Conservation (phyloP, 768 basidiomycete genomes). For the Mycena sanguinolenta region DNA sequence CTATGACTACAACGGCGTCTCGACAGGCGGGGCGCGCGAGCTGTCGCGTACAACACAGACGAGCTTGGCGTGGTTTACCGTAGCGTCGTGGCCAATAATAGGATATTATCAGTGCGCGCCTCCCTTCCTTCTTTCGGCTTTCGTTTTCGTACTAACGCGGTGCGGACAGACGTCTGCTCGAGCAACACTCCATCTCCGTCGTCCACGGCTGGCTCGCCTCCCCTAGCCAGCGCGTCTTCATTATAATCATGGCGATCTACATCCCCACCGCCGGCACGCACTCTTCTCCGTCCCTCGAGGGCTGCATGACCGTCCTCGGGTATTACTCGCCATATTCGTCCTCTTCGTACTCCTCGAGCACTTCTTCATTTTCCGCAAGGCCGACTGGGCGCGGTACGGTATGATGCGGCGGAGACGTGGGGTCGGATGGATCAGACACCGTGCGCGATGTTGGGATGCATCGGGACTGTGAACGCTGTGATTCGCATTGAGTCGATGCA, state of each 20-base stretch:
- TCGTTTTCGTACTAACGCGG: not conserved
- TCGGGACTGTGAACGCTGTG: too few relatives aligned
- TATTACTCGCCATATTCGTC: conserved; percentile 68
- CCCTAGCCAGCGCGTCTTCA: conserved; percentile 50
- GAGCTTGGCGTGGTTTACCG: conserved; percentile 65
- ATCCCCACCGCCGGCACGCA: conserved; percentile 61
- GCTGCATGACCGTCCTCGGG: conserved; percentile 61
- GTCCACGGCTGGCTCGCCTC: conserved; percentile 54
- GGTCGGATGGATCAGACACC: conserved; percentile 50
- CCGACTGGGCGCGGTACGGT: conserved; percentile 47
- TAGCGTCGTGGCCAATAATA: conserved; percentile 62
- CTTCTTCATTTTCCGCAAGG: conserved; percentile 62
- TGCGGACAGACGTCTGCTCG: conserved; percentile 59
- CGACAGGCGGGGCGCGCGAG: conserved; percentile 48
- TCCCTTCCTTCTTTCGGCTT: conserved; percentile 53
- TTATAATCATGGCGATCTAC: conserved; percentile 57
- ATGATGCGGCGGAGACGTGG: conserved; percentile 46
- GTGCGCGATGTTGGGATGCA: too few relatives aligned
- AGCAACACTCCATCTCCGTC: conserved; percentile 59
- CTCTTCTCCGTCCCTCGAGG: conserved; percentile 59
- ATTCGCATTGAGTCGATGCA: too few relatives aligned
- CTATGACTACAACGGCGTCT: too few relatives aligned
- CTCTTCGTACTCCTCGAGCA: conserved; percentile 63
- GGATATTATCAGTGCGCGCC: conserved; percentile 67
- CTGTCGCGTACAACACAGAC: conserved; percentile 47